Percentiles rank a stretch among this genome's conserved stretches.
phyloP scores from a whole-genome alignment of 148 eudicot genomes.

The Spergularia marina region DNA sequence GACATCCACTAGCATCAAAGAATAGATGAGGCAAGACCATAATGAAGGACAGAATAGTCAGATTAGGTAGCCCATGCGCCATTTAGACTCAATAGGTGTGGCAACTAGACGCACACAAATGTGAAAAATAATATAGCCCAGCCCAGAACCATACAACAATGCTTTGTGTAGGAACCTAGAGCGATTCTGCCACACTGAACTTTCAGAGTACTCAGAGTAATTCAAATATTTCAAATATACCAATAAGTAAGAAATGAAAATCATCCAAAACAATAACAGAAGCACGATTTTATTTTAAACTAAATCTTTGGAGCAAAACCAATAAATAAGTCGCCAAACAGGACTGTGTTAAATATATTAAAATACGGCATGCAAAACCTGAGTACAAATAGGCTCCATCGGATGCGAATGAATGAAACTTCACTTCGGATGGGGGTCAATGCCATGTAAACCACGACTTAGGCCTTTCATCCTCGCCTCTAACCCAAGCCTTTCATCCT shows the following conservation, averaged over 20 bases:
- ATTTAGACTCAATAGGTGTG: background rate
- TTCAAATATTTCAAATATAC: background rate
- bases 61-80: background rate
- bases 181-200: background rate
- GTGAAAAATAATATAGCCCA: too few species aligned
- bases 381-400: conserved; percentile 95
- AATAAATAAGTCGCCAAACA: background rate
- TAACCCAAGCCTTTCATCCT: conserved; percentile 19
- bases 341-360: background rate
- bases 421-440: conserved; percentile 91
- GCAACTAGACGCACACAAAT: too few species aligned
- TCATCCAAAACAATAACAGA: background rate
- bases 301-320: background rate
- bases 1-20: conserved; percentile 1
- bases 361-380: conserved; percentile 42
- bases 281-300: background rate
- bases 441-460: conserved; percentile 95
- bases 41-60: background rate
- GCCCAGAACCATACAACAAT: background rate
- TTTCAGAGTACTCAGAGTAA: background rate
- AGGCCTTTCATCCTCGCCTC: conserved; percentile 36
- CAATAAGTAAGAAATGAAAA: background rate
- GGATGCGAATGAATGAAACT: conserved; percentile 76
- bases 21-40: conserved; percentile 8
- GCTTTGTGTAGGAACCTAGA: background rate